Percentiles rank a stretch among this genome's conserved stretches.
Evolutionary conservation across 306 rosid species (phyloP).

Genomic region (Quercus gilva): DNA sequence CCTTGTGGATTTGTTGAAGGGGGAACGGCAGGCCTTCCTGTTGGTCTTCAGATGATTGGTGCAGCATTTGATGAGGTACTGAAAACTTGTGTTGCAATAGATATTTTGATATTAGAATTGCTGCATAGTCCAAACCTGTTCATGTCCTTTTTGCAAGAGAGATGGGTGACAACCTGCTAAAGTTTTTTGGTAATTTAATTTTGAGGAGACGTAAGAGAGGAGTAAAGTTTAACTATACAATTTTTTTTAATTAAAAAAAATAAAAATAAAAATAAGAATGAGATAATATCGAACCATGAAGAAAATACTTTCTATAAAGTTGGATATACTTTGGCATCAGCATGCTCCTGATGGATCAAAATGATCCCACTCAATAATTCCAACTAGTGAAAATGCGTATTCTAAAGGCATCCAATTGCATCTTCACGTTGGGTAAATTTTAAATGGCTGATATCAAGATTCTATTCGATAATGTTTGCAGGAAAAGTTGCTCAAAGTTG

Average conservation of each 20-base stretch:
- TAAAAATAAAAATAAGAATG: too few species aligned
- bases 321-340: too few species aligned
- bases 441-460: not conserved
- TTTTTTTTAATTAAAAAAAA: too few species aligned
- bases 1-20: conserved; percentile 94
- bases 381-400: not conserved
- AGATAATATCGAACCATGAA: too few species aligned
- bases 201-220: not conserved
- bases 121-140: not conserved
- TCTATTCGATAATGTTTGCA: conserved; percentile 29
- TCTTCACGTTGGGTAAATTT: not conserved
- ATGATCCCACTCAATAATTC: not conserved
- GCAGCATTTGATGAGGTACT: conserved; percentile 91
- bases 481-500: conserved; percentile 85
- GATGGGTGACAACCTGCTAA: not conserved
- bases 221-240: not conserved
- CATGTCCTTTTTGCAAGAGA: not conserved
- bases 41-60: conserved; percentile 94
- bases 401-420: not conserved
- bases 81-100: conserved; percentile 3
- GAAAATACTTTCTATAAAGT: too few species aligned
- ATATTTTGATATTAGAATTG: conserved; percentile 12
- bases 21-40: conserved; percentile 84
- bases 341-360: too few species aligned
- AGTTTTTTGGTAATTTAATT: not conserved